phyloP scores from a whole-genome alignment of 345 rosid species.

The Mercurialis annua region DNA sequence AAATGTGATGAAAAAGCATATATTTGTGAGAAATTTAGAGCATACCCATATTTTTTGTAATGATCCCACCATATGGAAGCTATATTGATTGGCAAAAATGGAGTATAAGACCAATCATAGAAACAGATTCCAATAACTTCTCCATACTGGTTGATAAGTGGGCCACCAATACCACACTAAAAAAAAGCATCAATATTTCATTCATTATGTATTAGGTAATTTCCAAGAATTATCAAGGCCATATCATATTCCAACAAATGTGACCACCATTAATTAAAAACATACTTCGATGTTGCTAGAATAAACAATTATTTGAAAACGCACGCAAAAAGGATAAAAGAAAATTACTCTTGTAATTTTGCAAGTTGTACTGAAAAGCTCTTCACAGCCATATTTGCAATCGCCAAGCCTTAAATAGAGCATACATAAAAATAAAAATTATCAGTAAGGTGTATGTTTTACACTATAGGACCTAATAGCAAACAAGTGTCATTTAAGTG shows the following conservation, averaged over 20 bases:
- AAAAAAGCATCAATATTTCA: neutral
- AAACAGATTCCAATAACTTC: neutral
- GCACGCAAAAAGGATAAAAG: neutral
- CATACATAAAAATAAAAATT: neutral
- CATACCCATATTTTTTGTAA: slow-evolving; percentile 4
- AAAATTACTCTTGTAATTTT: neutral
- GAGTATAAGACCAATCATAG: neutral
- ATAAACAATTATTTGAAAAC: neutral
- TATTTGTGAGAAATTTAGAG: neutral
- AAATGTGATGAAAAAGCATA: neutral
- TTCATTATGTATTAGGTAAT: neutral
- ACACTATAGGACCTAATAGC: neutral
- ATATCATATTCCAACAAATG: neutral
- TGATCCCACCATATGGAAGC: slow-evolving; percentile 6
- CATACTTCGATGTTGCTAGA: no score
- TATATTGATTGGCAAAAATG: slow-evolving; percentile 2
- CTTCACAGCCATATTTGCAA: neutral
- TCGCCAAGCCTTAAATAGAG: neutral
- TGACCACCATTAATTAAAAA: no score
- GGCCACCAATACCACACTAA: slow-evolving; percentile 3
- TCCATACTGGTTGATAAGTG: neutral
- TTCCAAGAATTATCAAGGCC: neutral
- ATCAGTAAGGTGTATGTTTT: neutral
- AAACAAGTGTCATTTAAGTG: no score
- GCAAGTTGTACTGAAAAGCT: neutral